These are phyloP conservation scores for Aegilops longissima DNA, from an alignment of 176 grass and related monocot species.

Conservation along the genomic window DNA sequence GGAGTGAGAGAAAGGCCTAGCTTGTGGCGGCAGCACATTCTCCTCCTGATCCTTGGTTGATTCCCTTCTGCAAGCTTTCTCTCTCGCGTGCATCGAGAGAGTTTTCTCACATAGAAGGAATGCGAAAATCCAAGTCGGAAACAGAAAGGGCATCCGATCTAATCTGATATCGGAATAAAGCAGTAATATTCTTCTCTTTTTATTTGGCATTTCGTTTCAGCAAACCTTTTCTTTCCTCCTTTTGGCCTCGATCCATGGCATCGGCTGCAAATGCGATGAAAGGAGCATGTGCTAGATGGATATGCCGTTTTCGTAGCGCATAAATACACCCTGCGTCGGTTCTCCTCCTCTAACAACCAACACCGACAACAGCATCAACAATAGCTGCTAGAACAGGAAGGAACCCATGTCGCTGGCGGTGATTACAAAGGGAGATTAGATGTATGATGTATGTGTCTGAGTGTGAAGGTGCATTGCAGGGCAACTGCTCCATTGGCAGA, in stretches of 20 bases:
- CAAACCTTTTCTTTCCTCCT: background rate
- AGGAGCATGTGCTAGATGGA: constrained; percentile 17
- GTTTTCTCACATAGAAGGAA: background rate
- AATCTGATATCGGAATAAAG: constrained; percentile 29
- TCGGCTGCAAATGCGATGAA: background rate
- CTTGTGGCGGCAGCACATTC: constrained; percentile 13
- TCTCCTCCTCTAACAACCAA: background rate
- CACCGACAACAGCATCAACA: background rate
- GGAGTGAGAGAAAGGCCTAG: background rate
- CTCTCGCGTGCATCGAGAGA: too few species aligned
- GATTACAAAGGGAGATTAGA: background rate
- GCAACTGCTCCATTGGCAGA: constrained; percentile 52
- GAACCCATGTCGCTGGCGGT: background rate
- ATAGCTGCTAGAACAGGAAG: background rate
- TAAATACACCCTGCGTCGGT: constrained; percentile 23
- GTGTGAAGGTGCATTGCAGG: constrained; percentile 42
- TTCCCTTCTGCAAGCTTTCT: background rate
- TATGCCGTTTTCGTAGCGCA: constrained; percentile 33
- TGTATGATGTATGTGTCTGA: background rate
- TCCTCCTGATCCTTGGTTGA: background rate
- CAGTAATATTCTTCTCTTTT: background rate
- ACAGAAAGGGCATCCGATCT: background rate
- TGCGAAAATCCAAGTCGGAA: background rate
- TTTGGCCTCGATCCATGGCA: background rate
- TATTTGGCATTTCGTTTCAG: background rate